Evolutionary conservation across 2,329 filamentous ascomycete species (phyloP).

Genomic region (Trichoderma afroharzianum): DNA sequence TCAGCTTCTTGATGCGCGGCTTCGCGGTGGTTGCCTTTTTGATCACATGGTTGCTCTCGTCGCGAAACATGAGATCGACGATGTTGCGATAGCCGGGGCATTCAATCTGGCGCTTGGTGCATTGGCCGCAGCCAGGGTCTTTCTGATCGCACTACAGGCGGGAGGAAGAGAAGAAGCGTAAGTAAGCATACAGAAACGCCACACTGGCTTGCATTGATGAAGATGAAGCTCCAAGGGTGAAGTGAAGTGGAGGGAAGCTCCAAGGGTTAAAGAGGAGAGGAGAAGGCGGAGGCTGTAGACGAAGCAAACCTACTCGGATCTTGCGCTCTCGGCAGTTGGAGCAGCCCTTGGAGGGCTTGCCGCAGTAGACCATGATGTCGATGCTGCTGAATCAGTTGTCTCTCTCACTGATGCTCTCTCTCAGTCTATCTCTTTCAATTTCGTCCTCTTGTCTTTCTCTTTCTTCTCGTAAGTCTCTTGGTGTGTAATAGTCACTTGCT

Average conservation of each 20-base stretch:
- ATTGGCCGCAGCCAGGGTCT: slow-evolving; percentile 52
- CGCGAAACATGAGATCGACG: slow-evolving; percentile 55
- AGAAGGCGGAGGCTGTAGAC: not conserved
- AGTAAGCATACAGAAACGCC: not conserved
- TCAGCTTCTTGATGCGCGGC: slow-evolving; percentile 25
- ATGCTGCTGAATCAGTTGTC: not conserved
- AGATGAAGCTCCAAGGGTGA: not conserved
- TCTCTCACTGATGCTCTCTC: not conserved
- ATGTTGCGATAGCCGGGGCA: slow-evolving; percentile 55
- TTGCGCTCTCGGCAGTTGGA: slow-evolving; percentile 54
- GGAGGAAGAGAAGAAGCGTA: not conserved
- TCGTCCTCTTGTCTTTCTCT: not conserved
- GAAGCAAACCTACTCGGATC: slow-evolving; percentile 45
- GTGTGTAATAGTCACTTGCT: not conserved
- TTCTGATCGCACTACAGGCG: slow-evolving; percentile 48
- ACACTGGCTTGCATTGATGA: not conserved
- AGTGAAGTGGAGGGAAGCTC: too few relatives aligned
- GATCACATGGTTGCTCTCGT: slow-evolving; percentile 54
- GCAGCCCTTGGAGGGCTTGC: slow-evolving; percentile 55
- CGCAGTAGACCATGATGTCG: slow-evolving; percentile 53
- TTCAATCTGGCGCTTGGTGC: slow-evolving; percentile 47
- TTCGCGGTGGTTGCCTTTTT: slow-evolving; percentile 44
- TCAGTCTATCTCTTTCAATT: not conserved
- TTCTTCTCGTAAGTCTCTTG: not conserved
- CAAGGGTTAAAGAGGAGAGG: not conserved